Conservation (phyloP, 108 stramenopile genomes). For the Cyclostephanos invisitatus region DNA sequence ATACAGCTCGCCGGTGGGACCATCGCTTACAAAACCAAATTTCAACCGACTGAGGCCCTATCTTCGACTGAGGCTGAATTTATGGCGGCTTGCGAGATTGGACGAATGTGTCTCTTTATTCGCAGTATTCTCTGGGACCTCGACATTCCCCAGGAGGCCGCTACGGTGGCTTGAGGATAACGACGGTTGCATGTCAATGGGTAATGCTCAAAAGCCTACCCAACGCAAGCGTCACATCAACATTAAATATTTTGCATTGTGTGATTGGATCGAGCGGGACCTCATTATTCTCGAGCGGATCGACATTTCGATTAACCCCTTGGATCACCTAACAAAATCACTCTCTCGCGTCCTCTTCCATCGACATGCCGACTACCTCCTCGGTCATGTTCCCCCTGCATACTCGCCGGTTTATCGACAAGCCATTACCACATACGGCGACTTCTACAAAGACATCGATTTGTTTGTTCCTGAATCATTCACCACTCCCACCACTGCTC, state of each 20-base stretch:
- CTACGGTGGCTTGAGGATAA: constrained; percentile 30
- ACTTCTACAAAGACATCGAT: neutral
- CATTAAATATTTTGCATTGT: constrained; percentile 9
- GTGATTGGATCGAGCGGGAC: neutral
- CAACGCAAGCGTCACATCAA: constrained; percentile 24
- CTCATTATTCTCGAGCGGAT: neutral
- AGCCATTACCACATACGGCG: neutral
- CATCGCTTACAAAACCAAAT: too few species aligned
- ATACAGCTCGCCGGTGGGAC: constrained; percentile 37
- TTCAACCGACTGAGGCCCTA: too few species aligned
- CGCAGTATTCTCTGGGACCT: constrained; percentile 39
- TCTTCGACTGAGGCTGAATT: too few species aligned
- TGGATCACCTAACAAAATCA: neutral
- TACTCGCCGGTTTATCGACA: neutral
- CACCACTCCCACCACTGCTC: neutral
- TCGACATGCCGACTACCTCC: constrained; percentile 6
- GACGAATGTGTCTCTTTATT: constrained; percentile 27
- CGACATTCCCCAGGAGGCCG: constrained; percentile 23
- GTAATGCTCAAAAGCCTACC: constrained; percentile 18
- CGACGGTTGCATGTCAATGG: constrained; percentile 21
- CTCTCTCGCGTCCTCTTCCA: neutral
- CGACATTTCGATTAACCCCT: neutral
- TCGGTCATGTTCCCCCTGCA: constrained; percentile 4
- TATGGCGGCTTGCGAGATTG: constrained; percentile 32
- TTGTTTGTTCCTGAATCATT: neutral